Percentiles rank a stretch among this genome's conserved stretches.
These are phyloP conservation scores for Neofusicoccum laricinum DNA, from an alignment of 2,329 filamentous ascomycete species.

Conservation along the genomic window DNA sequence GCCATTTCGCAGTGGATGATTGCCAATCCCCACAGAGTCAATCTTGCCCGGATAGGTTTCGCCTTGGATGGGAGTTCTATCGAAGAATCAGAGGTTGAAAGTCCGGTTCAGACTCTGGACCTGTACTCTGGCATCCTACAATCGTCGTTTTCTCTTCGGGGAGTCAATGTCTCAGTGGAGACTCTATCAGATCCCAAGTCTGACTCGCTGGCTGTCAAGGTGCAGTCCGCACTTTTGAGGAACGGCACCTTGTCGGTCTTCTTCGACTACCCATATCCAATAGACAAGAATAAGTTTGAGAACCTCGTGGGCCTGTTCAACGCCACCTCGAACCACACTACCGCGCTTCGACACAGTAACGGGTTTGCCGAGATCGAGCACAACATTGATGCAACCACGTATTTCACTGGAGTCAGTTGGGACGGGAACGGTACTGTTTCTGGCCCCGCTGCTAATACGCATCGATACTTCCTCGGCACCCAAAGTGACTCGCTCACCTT, in stretches of 20 bases:
- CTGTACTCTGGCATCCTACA: slow-evolving; percentile 47
- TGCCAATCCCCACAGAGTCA: slow-evolving; percentile 52
- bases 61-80: slow-evolving; percentile 35
- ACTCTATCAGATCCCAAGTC: slow-evolving; percentile 47
- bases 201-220: slow-evolving; percentile 45
- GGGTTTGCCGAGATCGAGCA: slow-evolving; percentile 43
- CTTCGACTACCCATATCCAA: slow-evolving; percentile 53
- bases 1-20: slow-evolving; percentile 54
- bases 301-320: slow-evolving; percentile 55
- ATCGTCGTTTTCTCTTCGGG: slow-evolving; percentile 46
- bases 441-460: slow-evolving; percentile 35
- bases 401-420: slow-evolving; percentile 43
- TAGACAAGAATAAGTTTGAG: slow-evolving; percentile 51
- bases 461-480: slow-evolving; percentile 44
- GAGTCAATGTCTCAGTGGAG: slow-evolving; percentile 39
- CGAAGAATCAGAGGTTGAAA: background rate
- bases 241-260: slow-evolving; percentile 44
- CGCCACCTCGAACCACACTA: slow-evolving; percentile 45
- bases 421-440: slow-evolving; percentile 32
- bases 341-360: slow-evolving; percentile 29
- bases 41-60: slow-evolving; percentile 49
- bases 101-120: slow-evolving; percentile 41
- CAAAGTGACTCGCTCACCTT: slow-evolving; percentile 25
- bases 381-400: slow-evolving; percentile 43
- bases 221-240: slow-evolving; percentile 43